A percentile compares a stretch with the other conserved stretches of the same genome.
phyloP scores from a whole-genome alignment of 2,329 filamentous ascomycete species.

The Penicillium sp. region DNA sequence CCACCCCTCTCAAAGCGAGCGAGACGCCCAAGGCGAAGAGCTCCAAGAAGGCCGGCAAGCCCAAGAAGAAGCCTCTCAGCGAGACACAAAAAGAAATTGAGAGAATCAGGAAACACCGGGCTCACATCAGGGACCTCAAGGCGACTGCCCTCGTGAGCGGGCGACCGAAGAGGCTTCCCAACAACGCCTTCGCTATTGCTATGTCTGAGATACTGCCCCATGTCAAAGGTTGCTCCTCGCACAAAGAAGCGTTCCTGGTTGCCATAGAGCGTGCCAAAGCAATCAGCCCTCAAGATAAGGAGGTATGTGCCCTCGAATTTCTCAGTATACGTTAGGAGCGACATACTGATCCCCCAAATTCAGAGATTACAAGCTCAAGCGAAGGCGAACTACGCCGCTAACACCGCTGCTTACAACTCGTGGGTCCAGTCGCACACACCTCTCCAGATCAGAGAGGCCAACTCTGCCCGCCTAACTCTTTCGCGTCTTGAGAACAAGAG shows the following conservation, averaged over 20 bases:
- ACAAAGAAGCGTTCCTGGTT: slow-evolving; percentile 18
- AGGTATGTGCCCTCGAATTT: slow-evolving; percentile 17
- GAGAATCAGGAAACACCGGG: slow-evolving; percentile 27
- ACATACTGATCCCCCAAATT: slow-evolving; percentile 10
- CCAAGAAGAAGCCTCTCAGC: slow-evolving; percentile 29
- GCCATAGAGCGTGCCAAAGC: slow-evolving; percentile 14
- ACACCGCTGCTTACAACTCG: slow-evolving; percentile 44
- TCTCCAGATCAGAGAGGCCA: slow-evolving; percentile 57
- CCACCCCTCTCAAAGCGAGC: slow-evolving; percentile 25
- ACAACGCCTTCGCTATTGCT: slow-evolving; percentile 22
- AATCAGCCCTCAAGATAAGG: slow-evolving; percentile 16
- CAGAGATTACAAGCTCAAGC: slow-evolving; percentile 55
- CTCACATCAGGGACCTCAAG: slow-evolving; percentile 35
- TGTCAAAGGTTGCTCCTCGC: neutral
- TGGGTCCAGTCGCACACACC: slow-evolving; percentile 58
- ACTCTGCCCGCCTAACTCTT: slow-evolving; percentile 52
- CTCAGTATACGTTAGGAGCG: neutral
- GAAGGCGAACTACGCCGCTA: slow-evolving; percentile 45
- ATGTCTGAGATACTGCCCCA: slow-evolving; percentile 18
- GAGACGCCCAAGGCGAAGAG: slow-evolving; percentile 6
- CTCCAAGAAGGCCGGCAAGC: slow-evolving; percentile 15
- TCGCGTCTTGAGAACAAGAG: slow-evolving; percentile 19
- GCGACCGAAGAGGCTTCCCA: slow-evolving; percentile 36
- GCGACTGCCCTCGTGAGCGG: slow-evolving; percentile 25
- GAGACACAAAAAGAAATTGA: slow-evolving; percentile 30